These are phyloP conservation scores for Cercospora sesami DNA, from an alignment of 2,329 filamentous ascomycete species.

Conservation along the genomic window DNA sequence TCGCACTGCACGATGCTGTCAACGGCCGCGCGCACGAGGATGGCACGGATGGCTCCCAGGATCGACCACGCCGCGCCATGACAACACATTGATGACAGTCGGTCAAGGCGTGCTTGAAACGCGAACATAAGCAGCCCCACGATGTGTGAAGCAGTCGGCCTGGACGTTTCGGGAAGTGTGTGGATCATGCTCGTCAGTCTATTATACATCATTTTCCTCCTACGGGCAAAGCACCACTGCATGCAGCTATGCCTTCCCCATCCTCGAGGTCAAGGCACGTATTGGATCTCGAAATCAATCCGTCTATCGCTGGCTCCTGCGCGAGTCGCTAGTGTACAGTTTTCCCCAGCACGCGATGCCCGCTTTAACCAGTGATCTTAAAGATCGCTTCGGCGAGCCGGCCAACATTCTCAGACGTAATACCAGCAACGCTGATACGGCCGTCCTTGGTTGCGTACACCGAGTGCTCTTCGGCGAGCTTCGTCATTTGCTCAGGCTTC, in stretches of 20 bases:
- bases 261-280: not conserved
- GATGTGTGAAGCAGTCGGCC: not conserved
- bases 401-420: constrained; percentile 75
- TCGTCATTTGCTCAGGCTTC: constrained; percentile 85
- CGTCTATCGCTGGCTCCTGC: not conserved
- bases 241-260: not conserved
- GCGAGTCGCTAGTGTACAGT: constrained; percentile 1
- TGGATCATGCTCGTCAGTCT: constrained; percentile 4
- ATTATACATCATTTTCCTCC: constrained; percentile 4
- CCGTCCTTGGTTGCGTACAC: constrained; percentile 96
- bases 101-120: not conserved
- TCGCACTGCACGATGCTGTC: not conserved
- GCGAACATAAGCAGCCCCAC: not conserved
- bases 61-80: not conserved
- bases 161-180: not conserved
- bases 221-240: not conserved
- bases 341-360: not conserved
- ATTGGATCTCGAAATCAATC: not conserved
- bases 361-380: constrained; percentile 61
- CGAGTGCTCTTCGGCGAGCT: constrained; percentile 89
- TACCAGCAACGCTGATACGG: constrained; percentile 81
- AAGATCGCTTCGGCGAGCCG: constrained; percentile 80
- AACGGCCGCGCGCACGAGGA: not conserved
- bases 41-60: not conserved
- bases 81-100: constrained; percentile 6